Conservation (phyloP, 345 rosid species). For the Populus euphratica region DNA sequence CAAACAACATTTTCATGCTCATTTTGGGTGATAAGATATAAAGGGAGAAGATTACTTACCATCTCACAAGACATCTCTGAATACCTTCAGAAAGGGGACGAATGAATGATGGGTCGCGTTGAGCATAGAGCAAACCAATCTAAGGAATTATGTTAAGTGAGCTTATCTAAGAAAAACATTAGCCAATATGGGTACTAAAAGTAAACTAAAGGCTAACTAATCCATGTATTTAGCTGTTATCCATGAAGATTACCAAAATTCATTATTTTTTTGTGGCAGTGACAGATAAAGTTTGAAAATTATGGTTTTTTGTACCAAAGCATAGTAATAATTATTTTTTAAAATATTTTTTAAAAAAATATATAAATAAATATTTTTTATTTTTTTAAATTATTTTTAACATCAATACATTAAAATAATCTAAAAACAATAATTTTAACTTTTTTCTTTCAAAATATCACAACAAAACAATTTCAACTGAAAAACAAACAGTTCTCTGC, state of each 20-base stretch:
- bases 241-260: not conserved
- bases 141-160: conserved; percentile 16
- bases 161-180: not conserved
- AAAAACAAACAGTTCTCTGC: no score
- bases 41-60: conserved; percentile 39
- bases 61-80: conserved; percentile 87
- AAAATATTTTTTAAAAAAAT: no score
- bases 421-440: no score
- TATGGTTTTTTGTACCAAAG: no score
- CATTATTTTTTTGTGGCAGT: no score
- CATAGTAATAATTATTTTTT: no score
- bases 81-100: conserved; percentile 83
- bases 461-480: no score
- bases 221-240: not conserved
- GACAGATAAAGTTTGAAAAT: no score
- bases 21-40: not conserved
- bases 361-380: no score
- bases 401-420: no score
- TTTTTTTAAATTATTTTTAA: no score
- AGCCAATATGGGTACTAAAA: not conserved
- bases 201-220: not conserved
- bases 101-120: conserved; percentile 81
- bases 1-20: not conserved
- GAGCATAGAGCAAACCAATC: conserved; percentile 89
- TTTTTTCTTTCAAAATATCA: no score